These are phyloP conservation scores for Nemophila menziesii DNA, from an alignment of 257 asterid genomes.

Conservation along the genomic window DNA sequence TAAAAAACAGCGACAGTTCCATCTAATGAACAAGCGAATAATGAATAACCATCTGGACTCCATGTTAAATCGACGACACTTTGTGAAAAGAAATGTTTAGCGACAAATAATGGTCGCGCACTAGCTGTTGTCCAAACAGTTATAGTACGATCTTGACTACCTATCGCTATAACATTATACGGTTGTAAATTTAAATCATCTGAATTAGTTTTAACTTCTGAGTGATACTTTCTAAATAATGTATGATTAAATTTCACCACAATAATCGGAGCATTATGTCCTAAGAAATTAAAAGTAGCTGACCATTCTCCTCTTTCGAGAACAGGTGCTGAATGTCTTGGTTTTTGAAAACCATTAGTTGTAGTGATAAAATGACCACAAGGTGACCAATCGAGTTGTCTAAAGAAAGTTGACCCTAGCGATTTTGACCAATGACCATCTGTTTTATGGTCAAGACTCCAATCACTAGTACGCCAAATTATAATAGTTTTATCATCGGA, in stretches of 20 bases:
- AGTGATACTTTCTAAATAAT: constrained; percentile 57
- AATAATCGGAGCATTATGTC: constrained; percentile 92
- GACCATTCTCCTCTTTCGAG: constrained; percentile 99
- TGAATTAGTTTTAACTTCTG: constrained; percentile 43
- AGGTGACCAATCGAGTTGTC: constrained; percentile 99
- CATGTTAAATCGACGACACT: constrained; percentile 97
- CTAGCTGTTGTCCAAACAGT: constrained; percentile 99
- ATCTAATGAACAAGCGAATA: constrained; percentile 92
- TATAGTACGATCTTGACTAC: constrained; percentile 96
- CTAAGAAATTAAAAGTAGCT: constrained; percentile 95
- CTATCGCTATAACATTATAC: constrained; percentile 89
- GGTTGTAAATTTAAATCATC: constrained; percentile 87
- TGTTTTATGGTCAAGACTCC: constrained; percentile 97
- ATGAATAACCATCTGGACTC: constrained; percentile 99
- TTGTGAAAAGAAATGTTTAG: constrained; percentile 93
- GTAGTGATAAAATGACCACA: constrained; percentile 97
- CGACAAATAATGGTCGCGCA: constrained; percentile 97
- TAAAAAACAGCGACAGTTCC: constrained; percentile 82
- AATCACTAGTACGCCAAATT: constrained; percentile 94
- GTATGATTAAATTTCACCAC: constrained; percentile 92
- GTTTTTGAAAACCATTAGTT: constrained; percentile 96
- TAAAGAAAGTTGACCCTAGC: constrained; percentile 99
- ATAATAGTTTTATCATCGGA: constrained; percentile 98
- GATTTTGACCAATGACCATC: constrained; percentile 99
- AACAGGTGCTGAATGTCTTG: constrained; percentile 99